Percentiles rank a stretch among this genome's conserved stretches.
These are phyloP conservation scores for Leishmania amazonensis DNA, from an alignment of 208 protist genomes.

Conservation along the genomic window DNA sequence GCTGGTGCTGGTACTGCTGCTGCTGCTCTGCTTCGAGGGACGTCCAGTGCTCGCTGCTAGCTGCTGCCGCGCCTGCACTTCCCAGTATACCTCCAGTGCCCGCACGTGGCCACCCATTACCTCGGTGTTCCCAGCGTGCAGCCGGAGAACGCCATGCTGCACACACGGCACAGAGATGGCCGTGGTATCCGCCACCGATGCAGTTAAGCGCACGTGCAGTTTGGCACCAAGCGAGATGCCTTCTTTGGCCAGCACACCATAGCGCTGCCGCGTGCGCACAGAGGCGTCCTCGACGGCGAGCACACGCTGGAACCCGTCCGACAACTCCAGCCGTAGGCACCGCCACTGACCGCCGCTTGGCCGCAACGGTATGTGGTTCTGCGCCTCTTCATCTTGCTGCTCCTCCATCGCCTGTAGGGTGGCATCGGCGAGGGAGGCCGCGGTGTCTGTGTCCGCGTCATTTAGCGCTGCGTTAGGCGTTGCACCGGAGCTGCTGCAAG, in stretches of 20 bases:
- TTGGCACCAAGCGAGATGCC: constrained; percentile 68
- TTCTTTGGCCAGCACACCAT: constrained; percentile 29
- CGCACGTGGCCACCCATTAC: constrained; percentile 58
- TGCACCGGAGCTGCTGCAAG: background rate
- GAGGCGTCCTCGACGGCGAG: constrained; percentile 56
- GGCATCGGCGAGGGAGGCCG: constrained; percentile 30
- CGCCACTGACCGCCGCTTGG: constrained; percentile 48
- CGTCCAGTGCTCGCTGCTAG: constrained; percentile 49
- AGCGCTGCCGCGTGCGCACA: constrained; percentile 15
- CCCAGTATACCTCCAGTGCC: constrained; percentile 54
- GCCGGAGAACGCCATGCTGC: constrained; percentile 49
- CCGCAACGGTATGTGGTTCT: constrained; percentile 35
- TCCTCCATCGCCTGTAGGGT: constrained; percentile 40
- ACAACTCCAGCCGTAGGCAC: constrained; percentile 49
- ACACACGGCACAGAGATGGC: constrained; percentile 1
- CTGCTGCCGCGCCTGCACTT: constrained; percentile 32
- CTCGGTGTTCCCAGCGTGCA: constrained; percentile 45
- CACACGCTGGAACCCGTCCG: constrained; percentile 72
- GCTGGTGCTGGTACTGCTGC: constrained; percentile 10
- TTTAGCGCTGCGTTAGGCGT: constrained; percentile 8
- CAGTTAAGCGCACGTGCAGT: constrained; percentile 32
- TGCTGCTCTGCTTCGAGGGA: constrained; percentile 25
- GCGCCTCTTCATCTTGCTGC: constrained; percentile 33
- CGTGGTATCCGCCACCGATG: background rate
- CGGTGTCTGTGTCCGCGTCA: background rate